Base-by-base conservation (phyloP, 192 early-diverging fungal species). In the Backusella australiensis region DNA sequence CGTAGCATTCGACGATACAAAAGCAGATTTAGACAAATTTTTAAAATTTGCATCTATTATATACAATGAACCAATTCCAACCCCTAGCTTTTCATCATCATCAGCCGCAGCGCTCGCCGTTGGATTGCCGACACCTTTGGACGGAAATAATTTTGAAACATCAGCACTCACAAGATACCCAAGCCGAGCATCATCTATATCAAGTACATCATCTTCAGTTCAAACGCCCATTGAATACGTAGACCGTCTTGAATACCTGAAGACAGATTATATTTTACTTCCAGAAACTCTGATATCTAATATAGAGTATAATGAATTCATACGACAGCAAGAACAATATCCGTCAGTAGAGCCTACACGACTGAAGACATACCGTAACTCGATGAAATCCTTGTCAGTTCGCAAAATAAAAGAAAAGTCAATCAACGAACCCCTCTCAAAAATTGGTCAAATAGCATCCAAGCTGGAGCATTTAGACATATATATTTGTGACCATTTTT, bases 401-500 rank as follows among this genome's bases (percentile, higher is more conserved):
- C 78, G 79, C 8, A 77, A 75, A 34, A 52, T 80, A 32, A 83
- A 80, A 68, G 78, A 83, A 34, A 83, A 77, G 26, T n/a, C 73
- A 11, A 73, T 83, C 32, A 74, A 83, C 52, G 75, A 70, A 4
- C 75, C 75, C 3, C 71, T 83, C 8, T 19, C 35, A 17, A 29
- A 68, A 39, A 72, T 83, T 11, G 75, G 76, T 4, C 17, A 35
- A 21, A 26, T 56, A 34, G 52, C 78, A 65, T 72, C 70, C 49
- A 75, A 85, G 23, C 74, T 88, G 0, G 76, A 82, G n/a, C 73
- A 75, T 23, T 71, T 88, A 23, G 85, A 88, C 32, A 79, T 88
- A 21, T 88, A 88, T 23, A 88, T 88, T 26, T 88, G 87, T 29
- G 87, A 86, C 23, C 70, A 81, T 42, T 46, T 88, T 11, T 66